These are phyloP conservation scores for Albifimbria verrucaria DNA, from an alignment of 2,329 filamentous ascomycete species.

Conservation along the genomic window DNA sequence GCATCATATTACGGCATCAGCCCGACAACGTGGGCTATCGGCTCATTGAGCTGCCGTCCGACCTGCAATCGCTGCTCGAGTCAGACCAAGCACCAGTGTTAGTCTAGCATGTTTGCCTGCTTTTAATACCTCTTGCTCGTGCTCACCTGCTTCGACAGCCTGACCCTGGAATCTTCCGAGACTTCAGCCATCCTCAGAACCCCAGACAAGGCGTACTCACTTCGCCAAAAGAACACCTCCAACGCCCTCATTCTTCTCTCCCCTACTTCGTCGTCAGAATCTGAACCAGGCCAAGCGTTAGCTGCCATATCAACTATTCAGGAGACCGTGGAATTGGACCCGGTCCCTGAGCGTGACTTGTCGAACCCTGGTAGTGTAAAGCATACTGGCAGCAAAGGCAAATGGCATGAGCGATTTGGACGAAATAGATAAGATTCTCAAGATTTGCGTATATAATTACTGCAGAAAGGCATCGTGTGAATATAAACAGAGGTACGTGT, in stretches of 20 bases:
- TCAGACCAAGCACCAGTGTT: conserved; percentile 51
- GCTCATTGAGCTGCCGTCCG: conserved; percentile 59
- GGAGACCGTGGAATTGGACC: conserved; percentile 60
- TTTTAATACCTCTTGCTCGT: not conserved
- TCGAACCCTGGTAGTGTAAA: conserved; percentile 10
- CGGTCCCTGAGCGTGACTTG: conserved; percentile 30
- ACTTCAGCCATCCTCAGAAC: conserved; percentile 49
- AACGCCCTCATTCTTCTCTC: conserved; percentile 60
- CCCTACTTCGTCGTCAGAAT: conserved; percentile 17
- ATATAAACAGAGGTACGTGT: too few species aligned
- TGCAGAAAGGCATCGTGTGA: too few species aligned
- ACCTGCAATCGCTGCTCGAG: conserved; percentile 54
- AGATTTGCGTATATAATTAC: too few species aligned
- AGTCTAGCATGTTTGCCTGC: conserved; percentile 19
- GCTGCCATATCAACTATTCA: conserved; percentile 53
- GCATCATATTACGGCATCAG: conserved; percentile 48
- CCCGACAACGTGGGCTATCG: conserved; percentile 52
- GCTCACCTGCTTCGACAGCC: conserved; percentile 24
- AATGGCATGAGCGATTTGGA: conserved; percentile 61
- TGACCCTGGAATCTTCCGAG: conserved; percentile 47
- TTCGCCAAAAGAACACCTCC: conserved; percentile 66
- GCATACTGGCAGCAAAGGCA: conserved; percentile 36
- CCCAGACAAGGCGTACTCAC: conserved; percentile 50
- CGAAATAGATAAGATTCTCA: conserved; percentile 36
- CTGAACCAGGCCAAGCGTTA: conserved; percentile 29